Base-by-base conservation (phyloP, 202 grass and related monocot species). In the Schoenoplectus tabernaemontani region DNA sequence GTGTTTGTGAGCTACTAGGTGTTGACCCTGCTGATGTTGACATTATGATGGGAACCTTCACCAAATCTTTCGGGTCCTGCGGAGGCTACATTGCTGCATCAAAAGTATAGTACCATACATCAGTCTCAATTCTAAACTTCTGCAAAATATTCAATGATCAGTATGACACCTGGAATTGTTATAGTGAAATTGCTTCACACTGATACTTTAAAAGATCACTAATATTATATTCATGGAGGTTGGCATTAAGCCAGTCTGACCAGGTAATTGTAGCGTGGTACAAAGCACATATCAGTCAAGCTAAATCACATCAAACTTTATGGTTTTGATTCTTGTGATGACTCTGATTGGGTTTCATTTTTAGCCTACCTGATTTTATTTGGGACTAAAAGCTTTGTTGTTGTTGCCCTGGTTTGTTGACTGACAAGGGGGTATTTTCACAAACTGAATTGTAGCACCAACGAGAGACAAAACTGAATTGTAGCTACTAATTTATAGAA, bases 11-110 rank as follows among this genome's bases (percentile, higher is more conserved):
- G 82, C 88, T 91, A 59, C 85, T 91, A 73, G 90, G 88, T 81
- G 93, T 93, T 48, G 88, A 97, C 86, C 85, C 93, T 77, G 62
- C 81, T 86, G 90, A 93, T 82, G 82, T 97, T 17, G 93, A 97
- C 67, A 91, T 97, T 78, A 97, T 97, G 93, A 97, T 91, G 93
- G 90, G 93, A 72, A 93, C 93, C 83, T 93, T 97, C 84, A 97
- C 93, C 23, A 97, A 97, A 82, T 93, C 88, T 70, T 97, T 97
- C 83, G 88, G 93, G 56, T 97, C 90, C 4, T 93, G 90, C 0
- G 88, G 93, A 82, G 90, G 93, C 41, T 97, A 93, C 54, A 91
- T 93, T 79, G 88, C 90, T 83, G 90, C 90, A 87, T 97, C 93
- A 81, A 88, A 97, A 77, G 93, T 97, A 83, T 17, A 6, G 74